phyloP scores from a whole-genome alignment of 73 alveolate species.

The Stentor coeruleus region DNA sequence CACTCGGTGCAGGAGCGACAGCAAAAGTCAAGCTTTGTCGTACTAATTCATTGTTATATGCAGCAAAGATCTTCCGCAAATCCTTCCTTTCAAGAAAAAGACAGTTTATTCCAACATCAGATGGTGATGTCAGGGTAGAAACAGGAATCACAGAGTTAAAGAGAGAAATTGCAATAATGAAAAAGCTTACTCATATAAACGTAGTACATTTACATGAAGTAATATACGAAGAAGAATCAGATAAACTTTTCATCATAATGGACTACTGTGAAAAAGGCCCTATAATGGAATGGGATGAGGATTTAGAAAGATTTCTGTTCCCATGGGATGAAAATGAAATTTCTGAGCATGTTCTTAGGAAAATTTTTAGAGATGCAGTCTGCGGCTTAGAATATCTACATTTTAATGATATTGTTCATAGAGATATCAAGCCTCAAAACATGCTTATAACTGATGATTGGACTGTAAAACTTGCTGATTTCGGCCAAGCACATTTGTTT shows the following conservation, averaged over 20 bases:
- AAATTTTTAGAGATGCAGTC: constrained; percentile 31
- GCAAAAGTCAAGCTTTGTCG: constrained; percentile 21
- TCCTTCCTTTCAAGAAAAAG: constrained; percentile 27
- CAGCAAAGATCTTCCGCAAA: constrained; percentile 19
- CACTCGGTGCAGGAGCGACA: constrained; percentile 28
- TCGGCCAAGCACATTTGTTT: constrained; percentile 53
- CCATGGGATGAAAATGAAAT: background rate
- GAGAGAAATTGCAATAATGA: constrained; percentile 65
- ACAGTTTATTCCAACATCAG: constrained; percentile 29
- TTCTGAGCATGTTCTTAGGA: constrained; percentile 25
- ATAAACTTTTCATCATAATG: constrained; percentile 65
- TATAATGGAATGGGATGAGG: constrained; percentile 38
- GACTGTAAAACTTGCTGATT: constrained; percentile 81
- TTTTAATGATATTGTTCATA: constrained; percentile 38
- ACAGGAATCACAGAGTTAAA: constrained; percentile 38
- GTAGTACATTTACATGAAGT: constrained; percentile 63
- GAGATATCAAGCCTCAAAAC: constrained; percentile 82
- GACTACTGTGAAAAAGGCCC: constrained; percentile 66
- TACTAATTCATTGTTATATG: constrained; percentile 28
- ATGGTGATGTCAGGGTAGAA: constrained; percentile 27
- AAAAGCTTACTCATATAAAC: constrained; percentile 67
- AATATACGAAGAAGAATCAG: constrained; percentile 55
- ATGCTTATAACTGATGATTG: constrained; percentile 67
- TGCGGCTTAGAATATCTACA: constrained; percentile 44
- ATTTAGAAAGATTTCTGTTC: constrained; percentile 15